phyloP scores from a whole-genome alignment of 2,329 filamentous ascomycete genomes.

The Diplodia sapinea region DNA sequence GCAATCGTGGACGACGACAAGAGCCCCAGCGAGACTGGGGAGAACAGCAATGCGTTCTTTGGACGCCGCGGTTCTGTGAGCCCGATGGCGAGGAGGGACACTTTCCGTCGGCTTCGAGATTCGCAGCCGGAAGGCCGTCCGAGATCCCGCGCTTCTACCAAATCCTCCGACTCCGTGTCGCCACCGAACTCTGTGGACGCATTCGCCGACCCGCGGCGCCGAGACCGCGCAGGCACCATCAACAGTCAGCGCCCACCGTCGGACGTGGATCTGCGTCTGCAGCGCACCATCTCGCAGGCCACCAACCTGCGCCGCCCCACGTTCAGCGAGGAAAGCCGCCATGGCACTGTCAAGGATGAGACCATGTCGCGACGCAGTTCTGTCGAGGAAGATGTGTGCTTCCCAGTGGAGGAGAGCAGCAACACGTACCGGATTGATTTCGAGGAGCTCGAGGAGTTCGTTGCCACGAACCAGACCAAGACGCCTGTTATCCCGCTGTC shows the following conservation, averaged over 20 bases:
- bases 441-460: slow-evolving; percentile 91
- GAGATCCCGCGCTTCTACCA: slow-evolving; percentile 56
- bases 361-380: slow-evolving; percentile 70
- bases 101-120: slow-evolving; percentile 51
- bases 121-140: slow-evolving; percentile 40
- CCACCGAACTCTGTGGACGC: slow-evolving; percentile 98
- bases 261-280: slow-evolving; percentile 64
- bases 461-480: slow-evolving; percentile 63
- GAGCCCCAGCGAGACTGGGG: slow-evolving; percentile 37
- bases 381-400: slow-evolving; percentile 87
- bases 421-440: slow-evolving; percentile 87
- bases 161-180: slow-evolving; percentile 72
- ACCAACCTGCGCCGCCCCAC: slow-evolving; percentile 68
- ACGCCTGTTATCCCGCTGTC: slow-evolving; percentile 52
- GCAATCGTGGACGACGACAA: slow-evolving; percentile 78
- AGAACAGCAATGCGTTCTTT: slow-evolving; percentile 51
- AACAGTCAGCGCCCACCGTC: slow-evolving; percentile 62
- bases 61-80: slow-evolving; percentile 55
- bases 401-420: slow-evolving; percentile 77
- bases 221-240: slow-evolving; percentile 73
- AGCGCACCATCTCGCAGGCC: slow-evolving; percentile 72
- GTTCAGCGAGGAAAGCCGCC: slow-evolving; percentile 64
- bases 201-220: slow-evolving; percentile 87
- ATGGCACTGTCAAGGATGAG: slow-evolving; percentile 66
- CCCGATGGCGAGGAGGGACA: slow-evolving; percentile 49